These are phyloP conservation scores for Pholiota microspora DNA, from an alignment of 768 basidiomycete species.

Conservation along the genomic window DNA sequence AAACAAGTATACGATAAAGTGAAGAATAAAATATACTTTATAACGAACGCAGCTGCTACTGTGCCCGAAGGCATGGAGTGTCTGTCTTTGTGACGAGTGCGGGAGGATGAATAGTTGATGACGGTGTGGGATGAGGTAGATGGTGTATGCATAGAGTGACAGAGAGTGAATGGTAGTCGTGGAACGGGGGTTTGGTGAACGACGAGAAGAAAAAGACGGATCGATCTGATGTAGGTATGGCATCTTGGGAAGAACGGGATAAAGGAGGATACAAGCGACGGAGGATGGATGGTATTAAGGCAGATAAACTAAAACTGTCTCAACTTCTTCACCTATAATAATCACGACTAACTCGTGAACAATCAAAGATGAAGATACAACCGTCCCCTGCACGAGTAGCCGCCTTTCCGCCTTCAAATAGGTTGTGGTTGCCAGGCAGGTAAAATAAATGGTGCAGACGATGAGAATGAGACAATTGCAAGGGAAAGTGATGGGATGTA, in stretches of 20 bases:
- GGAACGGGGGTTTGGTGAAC: conserved; percentile 36
- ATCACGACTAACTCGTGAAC: conserved; percentile 21
- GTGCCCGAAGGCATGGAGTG: conserved; percentile 28
- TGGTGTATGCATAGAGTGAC: conserved; percentile 58
- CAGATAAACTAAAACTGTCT: conserved; percentile 37
- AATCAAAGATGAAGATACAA: conserved; percentile 23
- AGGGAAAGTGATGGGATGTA: conserved; percentile 65
- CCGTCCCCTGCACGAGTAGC: conserved; percentile 26
- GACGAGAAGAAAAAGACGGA: conserved; percentile 30
- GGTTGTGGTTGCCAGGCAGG: conserved; percentile 48
- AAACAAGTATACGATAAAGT: conserved; percentile 62
- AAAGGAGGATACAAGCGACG: conserved; percentile 29
- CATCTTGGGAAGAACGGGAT: conserved; percentile 20
- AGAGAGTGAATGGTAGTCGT: conserved; percentile 41
- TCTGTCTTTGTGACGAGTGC: conserved; percentile 50
- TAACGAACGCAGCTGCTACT: conserved; percentile 47
- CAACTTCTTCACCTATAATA: conserved; percentile 24
- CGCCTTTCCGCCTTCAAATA: conserved; percentile 35
- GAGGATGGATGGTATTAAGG: conserved; percentile 27
- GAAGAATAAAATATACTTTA: conserved; percentile 84
- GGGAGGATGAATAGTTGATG: conserved; percentile 33
- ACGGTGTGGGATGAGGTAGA: conserved; percentile 47
- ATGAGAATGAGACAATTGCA: conserved; percentile 57
- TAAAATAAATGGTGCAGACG: conserved; percentile 38
- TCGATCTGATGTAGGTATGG: conserved; percentile 16